phyloP scores from a whole-genome alignment of 176 grass and related monocot genomes.

The Musa acuminata region DNA sequence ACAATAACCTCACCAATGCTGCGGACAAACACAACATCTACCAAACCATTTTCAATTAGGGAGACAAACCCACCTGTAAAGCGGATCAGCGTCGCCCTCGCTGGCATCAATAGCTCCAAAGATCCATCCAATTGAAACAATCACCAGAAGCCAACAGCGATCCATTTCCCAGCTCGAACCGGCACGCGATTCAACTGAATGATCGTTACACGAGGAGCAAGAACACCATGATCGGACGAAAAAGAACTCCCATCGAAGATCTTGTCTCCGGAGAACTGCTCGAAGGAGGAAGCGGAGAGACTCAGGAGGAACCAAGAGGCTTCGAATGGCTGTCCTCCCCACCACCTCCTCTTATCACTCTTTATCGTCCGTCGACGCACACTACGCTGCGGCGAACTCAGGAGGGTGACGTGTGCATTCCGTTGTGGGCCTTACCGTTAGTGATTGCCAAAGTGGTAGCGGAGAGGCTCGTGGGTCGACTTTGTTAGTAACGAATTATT shows the following conservation, averaged over 20 bases:
- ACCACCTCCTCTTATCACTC: not conserved
- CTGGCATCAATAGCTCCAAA: not conserved
- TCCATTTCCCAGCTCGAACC: constrained; percentile 21
- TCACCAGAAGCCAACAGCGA: constrained; percentile 3
- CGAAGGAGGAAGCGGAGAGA: not conserved
- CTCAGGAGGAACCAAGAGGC: not conserved
- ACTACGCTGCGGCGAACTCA: too few species aligned
- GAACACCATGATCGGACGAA: not conserved
- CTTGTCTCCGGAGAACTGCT: not conserved
- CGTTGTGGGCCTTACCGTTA: not conserved
- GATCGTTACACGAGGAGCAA: not conserved
- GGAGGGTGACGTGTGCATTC: too few species aligned
- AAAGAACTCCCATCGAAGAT: not conserved
- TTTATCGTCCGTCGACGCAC: too few species aligned
- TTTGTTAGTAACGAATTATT: not conserved
- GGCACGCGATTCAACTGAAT: not conserved
- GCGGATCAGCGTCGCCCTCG: constrained; percentile 44
- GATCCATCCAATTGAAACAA: constrained; percentile 12
- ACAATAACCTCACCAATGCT: not conserved
- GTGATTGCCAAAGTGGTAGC: not conserved
- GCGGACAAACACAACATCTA: not conserved
- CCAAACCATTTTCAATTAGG: not conserved
- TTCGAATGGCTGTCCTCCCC: not conserved
- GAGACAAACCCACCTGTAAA: constrained; percentile 27
- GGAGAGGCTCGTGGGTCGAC: rapidly evolving